These are phyloP conservation scores for Diplodia scrobiculata DNA, from an alignment of 2,329 filamentous ascomycete genomes.

Conservation along the genomic window DNA sequence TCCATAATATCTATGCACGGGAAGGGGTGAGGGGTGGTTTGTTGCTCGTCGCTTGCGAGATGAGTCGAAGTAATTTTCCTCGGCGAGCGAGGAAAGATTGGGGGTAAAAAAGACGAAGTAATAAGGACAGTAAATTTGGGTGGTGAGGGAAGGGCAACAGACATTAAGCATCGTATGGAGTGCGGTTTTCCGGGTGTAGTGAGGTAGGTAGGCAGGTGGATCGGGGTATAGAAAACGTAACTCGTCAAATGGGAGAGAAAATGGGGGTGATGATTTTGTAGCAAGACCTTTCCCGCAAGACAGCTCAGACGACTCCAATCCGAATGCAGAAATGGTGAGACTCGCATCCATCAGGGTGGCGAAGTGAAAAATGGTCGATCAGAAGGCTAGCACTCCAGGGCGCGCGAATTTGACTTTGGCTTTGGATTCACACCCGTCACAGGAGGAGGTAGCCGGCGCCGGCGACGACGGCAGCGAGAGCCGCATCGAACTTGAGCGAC, in stretches of 20 bases:
- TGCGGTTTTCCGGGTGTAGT: constrained; percentile 23
- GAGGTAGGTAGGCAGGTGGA: constrained; percentile 13
- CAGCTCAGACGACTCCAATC: constrained; percentile 26
- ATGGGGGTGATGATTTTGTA: constrained; percentile 9
- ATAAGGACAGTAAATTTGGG: constrained; percentile 18
- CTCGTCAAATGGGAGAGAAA: constrained; percentile 27
- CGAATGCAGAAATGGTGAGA: constrained; percentile 27
- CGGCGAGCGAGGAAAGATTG: not conserved
- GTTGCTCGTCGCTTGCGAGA: constrained; percentile 20
- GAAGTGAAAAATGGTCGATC: not conserved
- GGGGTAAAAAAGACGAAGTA: not conserved
- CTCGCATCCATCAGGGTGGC: constrained; percentile 20
- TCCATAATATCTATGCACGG: constrained; percentile 19
- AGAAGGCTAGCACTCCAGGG: not conserved
- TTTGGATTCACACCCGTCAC: constrained; percentile 29
- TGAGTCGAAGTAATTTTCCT: constrained; percentile 18
- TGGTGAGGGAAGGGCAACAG: constrained; percentile 25
- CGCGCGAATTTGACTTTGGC: constrained; percentile 2
- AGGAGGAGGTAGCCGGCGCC: constrained; percentile 43
- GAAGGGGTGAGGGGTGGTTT: constrained; percentile 13
- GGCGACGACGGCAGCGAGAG: constrained; percentile 39
- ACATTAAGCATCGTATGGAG: constrained; percentile 28
- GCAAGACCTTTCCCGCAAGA: constrained; percentile 23
- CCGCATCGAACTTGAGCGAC: constrained; percentile 39
- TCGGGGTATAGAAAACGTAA: constrained; percentile 28